Conservation (phyloP, 2,329 filamentous ascomycete species). For the Aspergillus floridensis region DNA sequence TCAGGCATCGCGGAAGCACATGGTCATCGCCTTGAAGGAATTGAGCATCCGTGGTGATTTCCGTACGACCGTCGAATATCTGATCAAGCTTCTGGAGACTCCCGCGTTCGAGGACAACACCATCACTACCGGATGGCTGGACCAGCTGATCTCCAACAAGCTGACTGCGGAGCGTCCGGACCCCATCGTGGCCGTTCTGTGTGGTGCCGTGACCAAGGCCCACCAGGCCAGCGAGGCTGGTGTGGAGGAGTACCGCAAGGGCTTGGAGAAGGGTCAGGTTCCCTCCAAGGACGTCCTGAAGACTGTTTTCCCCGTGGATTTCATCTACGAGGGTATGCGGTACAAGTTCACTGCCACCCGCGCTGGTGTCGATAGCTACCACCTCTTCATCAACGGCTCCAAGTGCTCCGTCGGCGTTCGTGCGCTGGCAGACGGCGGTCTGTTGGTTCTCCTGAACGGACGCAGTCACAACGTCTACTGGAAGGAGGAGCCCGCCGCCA, state of each 20-base stretch:
- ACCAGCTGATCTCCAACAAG: conserved; percentile 97
- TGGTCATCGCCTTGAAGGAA: conserved; percentile 98
- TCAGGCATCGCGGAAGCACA: conserved; percentile 94
- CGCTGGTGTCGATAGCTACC: conserved; percentile 89
- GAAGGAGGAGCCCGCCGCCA: conserved; percentile 97
- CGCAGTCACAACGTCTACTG: conserved; percentile 98
- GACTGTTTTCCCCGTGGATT: conserved; percentile 96
- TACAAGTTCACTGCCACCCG: conserved; percentile 98
- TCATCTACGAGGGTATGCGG: conserved; percentile 94
- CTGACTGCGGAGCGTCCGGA: conserved; percentile 95
- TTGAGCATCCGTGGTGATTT: conserved; percentile 99
- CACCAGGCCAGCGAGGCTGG: conserved; percentile 91
- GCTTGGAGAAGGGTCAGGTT: conserved; percentile 95
- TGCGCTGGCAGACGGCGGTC: conserved; percentile 87
- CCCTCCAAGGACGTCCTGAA: conserved; percentile 95
- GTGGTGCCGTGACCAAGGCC: conserved; percentile 90
- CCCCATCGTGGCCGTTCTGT: conserved; percentile 87
- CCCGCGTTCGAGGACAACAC: conserved; percentile 99
- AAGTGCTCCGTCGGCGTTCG: conserved; percentile 92
- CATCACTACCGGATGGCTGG: conserved; percentile 97
- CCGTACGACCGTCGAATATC: conserved; percentile 95
- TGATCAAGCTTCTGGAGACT: conserved; percentile 97
- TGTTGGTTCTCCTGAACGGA: conserved; percentile 84
- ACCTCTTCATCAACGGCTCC: conserved; percentile 97
- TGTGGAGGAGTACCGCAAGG: conserved; percentile 79